phyloP scores from a whole-genome alignment of 1,139 yeast species.

The Casaregolazyma lundiana region DNA sequence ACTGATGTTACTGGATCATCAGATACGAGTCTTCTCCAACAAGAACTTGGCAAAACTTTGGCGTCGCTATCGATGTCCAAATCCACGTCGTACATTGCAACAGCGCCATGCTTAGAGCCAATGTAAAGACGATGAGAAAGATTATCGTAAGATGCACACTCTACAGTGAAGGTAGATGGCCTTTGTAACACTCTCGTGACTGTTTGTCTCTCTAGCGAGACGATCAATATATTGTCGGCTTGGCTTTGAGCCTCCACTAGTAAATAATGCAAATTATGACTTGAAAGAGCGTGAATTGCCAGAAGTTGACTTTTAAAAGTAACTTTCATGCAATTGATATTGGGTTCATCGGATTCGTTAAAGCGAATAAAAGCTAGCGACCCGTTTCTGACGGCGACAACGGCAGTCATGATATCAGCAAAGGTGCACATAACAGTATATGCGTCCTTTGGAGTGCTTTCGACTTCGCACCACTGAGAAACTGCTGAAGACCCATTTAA shows the following conservation, averaged over 20 bases:
- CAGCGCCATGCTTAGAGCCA: constrained; percentile 69
- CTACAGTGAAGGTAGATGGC: constrained; percentile 49
- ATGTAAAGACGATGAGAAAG: constrained; percentile 44
- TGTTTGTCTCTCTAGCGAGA: constrained; percentile 31
- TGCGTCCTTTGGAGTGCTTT: constrained; percentile 38
- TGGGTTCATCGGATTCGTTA: constrained; percentile 16
- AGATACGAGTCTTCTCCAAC: constrained; percentile 52
- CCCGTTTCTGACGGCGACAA: constrained; percentile 53
- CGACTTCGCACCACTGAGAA: constrained; percentile 35
- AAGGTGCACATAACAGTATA: constrained; percentile 48
- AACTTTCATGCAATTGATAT: constrained; percentile 17
- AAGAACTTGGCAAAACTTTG: constrained; percentile 22
- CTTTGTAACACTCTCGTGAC: constrained; percentile 14
- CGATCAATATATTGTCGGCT: constrained; percentile 49
- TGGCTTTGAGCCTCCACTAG: constrained; percentile 69
- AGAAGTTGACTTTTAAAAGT: constrained; percentile 44
- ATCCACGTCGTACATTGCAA: constrained; percentile 50
- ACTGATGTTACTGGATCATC: constrained; percentile 77
- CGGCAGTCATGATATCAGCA: constrained; percentile 37
- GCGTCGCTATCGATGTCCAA: constrained; percentile 24
- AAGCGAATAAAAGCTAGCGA: constrained; percentile 43
- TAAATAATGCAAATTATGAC: constrained; percentile 33
- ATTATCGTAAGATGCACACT: constrained; percentile 47
- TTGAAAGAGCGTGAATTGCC: constrained; percentile 43
- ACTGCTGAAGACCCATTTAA: constrained; percentile 15